Percentiles rank a stretch among this genome's conserved stretches.
Conservation (phyloP, 352 stramenopile species). For the Globisporangium cylindrosporum region DNA sequence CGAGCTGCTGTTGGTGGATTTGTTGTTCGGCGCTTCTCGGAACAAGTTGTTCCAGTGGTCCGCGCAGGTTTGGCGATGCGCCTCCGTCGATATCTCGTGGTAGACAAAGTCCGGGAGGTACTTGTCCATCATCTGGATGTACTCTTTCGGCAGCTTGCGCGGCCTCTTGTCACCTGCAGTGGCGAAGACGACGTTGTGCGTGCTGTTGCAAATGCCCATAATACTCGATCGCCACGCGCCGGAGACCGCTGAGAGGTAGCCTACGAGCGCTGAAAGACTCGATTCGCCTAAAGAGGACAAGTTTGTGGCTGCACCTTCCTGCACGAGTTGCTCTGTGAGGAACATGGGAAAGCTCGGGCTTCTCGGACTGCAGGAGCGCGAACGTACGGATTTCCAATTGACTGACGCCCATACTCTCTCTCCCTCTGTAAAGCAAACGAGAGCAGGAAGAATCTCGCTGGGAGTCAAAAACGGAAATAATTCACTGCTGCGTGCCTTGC, state of each 20-base stretch:
- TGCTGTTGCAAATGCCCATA: conserved; percentile 20
- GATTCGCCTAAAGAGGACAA: neutral
- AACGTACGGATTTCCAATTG: neutral
- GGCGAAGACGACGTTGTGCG: conserved; percentile 18
- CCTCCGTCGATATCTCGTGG: conserved; percentile 26
- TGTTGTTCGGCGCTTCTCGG: conserved; percentile 18
- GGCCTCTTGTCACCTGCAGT: conserved; percentile 12
- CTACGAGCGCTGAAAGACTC: neutral
- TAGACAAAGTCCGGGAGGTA: conserved; percentile 40
- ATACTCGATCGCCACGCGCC: neutral
- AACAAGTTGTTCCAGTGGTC: conserved; percentile 42
- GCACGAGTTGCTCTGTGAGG: neutral
- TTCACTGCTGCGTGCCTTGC: neutral
- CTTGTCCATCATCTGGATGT: conserved; percentile 32
- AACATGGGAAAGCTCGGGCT: neutral
- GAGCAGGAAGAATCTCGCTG: neutral
- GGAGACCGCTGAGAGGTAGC: neutral
- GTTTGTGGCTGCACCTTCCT: neutral
- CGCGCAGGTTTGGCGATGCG: conserved; percentile 27
- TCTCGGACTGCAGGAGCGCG: neutral
- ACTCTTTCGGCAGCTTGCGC: conserved; percentile 24
- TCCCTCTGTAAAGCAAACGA: no score
- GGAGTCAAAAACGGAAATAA: neutral
- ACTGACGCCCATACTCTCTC: neutral
- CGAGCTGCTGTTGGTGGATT: conserved; percentile 20